Evolutionary conservation across 805 yeast species (phyloP).

Genomic region (Komagataella mondaviorum): DNA sequence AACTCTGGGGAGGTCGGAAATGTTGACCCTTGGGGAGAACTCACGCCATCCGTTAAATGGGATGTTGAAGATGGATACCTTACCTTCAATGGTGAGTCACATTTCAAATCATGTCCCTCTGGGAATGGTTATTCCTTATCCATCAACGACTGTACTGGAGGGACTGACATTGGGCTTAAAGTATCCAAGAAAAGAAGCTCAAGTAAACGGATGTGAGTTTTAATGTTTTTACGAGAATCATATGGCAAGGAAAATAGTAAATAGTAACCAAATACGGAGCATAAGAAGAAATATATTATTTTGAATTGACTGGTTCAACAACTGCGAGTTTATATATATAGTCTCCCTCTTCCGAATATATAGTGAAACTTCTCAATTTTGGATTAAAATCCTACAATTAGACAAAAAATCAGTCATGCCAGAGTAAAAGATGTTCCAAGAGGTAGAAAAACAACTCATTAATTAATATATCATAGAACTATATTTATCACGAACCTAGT

Average conservation of each 20-base stretch:
- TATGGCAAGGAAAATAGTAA: neutral
- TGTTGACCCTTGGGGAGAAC: constrained; percentile 26
- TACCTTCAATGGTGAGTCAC: neutral
- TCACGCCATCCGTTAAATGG: neutral
- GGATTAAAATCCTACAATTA: too few relatives aligned
- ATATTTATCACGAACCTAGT: neutral
- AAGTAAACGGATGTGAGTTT: neutral
- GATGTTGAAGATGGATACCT: neutral
- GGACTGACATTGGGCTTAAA: neutral
- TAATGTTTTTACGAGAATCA: neutral
- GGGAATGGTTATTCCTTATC: neutral
- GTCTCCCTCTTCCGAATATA: too few relatives aligned
- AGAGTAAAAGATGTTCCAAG: neutral
- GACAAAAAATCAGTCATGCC: too few relatives aligned
- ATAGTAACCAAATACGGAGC: neutral
- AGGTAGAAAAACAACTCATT: neutral
- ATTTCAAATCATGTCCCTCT: neutral
- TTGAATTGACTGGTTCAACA: neutral
- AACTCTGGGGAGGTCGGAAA: constrained; percentile 43
- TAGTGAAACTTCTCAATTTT: neutral
- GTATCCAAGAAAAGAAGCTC: neutral
- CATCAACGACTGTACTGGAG: neutral
- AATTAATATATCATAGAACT: neutral
- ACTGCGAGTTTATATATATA: neutral
- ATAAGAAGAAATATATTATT: neutral